Percentiles rank a stretch among this genome's conserved stretches.
Conservation (phyloP, 495 filamentous ascomycete species). For the Trichocladium uniseriatum region DNA sequence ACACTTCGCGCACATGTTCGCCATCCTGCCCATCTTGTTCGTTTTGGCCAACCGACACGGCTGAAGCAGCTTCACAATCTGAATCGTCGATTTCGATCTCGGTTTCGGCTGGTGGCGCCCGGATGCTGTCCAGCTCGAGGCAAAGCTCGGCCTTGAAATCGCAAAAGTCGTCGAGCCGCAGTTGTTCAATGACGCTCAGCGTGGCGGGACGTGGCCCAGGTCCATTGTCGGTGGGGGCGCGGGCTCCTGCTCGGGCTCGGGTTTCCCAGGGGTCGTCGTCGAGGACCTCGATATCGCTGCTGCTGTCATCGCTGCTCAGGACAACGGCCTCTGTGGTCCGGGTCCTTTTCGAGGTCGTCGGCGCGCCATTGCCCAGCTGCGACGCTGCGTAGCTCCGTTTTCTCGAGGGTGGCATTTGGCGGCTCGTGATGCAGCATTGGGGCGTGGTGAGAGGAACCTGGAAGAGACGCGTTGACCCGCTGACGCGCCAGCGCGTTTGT, state of each 20-base stretch:
- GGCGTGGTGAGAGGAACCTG: too few relatives aligned
- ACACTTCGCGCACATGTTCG: not conserved
- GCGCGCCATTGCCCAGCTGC: not conserved
- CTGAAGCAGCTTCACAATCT: not conserved
- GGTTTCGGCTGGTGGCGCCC: not conserved
- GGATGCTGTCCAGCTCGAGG: conserved; percentile 5
- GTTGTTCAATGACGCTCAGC: not conserved
- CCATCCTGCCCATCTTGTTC: not conserved
- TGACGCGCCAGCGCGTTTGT: too few relatives aligned
- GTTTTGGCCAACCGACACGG: not conserved
- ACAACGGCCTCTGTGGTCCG: not conserved
- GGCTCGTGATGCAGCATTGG: not conserved
- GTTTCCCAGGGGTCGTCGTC: not conserved
- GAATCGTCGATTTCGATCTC: not conserved
- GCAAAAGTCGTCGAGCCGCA: conserved; percentile 3
- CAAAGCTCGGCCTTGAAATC: conserved; percentile 7
- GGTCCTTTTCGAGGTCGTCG: not conserved
- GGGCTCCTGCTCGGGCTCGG: too few relatives aligned
- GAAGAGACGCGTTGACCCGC: not conserved
- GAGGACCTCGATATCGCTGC: not conserved
- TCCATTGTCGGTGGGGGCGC: not conserved
- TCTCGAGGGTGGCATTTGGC: not conserved
- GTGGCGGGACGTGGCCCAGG: not conserved
- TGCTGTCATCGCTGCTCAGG: not conserved
- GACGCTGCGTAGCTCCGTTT: not conserved